Base-by-base conservation (phyloP, 441 rosid species). In the Cnidoscolus chayamansa region DNA sequence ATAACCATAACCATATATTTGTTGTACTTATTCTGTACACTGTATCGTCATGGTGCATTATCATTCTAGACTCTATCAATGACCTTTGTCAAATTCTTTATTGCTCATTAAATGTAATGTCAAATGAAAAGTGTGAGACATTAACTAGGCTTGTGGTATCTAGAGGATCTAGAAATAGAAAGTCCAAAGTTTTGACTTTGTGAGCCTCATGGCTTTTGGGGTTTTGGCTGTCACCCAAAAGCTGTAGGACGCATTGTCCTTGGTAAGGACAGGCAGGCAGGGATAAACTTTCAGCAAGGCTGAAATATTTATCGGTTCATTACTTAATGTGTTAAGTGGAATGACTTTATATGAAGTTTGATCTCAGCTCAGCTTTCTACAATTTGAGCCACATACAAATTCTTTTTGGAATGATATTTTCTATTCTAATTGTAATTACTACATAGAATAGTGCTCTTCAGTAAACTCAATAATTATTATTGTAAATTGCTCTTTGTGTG, bases 101-200 rank as follows among this genome's bases (percentile, higher is more conserved):
- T 67, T 72, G 63, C 58, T 15, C 57, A 10, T 68, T 58, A 53
- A 37, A 37, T 49, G 68, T 65, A 20, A 20, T 50, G 37, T 13
- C 30, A 50, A 49, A 54, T 16, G 8, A 6, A 56, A 63, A 57
- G 7, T 54, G 11, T 66, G 48, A 54, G 55, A 20, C 20, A 19
- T 13, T 62, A 32, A 58, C 67, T 65, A 17, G 55, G 51, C 53
- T 74, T 60, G 19, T 37, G 48, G 13, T 47, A 50, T 37, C 55
- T 45, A 3, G 56, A 54, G 35, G 40, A 20, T 57, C 10, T 50
- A 10, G 63, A 6, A 3, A 54, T 3, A 25, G 51, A 57, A 75
- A 67, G 40, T 57, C 48, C 8, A 48, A 48, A 49, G 31, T 64
- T 67, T 25, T 71, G 20, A 63, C 63, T 62, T 49, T 32, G 57